Evolutionary conservation across 1,284 basidiomycete species (phyloP), one percentile per base, ranked within the genome.

Genomic region (Heimioporus punctisporus): DNA sequence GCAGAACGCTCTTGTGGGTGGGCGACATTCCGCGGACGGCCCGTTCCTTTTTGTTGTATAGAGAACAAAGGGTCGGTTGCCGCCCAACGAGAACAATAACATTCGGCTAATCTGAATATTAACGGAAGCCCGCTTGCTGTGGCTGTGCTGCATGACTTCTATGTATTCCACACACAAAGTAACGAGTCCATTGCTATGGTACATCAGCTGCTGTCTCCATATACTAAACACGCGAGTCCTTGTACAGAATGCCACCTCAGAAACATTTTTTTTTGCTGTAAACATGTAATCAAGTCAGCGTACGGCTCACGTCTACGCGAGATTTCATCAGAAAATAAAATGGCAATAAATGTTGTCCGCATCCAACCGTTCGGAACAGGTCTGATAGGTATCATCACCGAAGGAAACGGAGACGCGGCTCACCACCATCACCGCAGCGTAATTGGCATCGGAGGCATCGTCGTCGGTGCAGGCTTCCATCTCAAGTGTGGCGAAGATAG

Each of bases 401-500:
- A 50, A 25, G 30, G 46, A 48, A 26, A 26, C 34, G 45, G 31
- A 51, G 2, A 27, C n/a, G 21, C n/a, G 1, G 60, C 68, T 71
- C 55, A 72, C 67, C 57, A 46, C 14, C 24, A 53, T 72, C 57
- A 72, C 26, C 60, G 57, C 31, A 76, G 58, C 3, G 60, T 55
- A 45, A 75, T 55, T 9, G 65, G 64, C 64, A 80, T 68, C 6
- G 86, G 84, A 2, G 86, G 86, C 70, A 84, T 74, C 23, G 85
- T 75, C 0, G 88, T 87, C 2, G 82, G 77, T 9, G 76, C 59
- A 19, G 78, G 81, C 56, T 61, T 76, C 81, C 82, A 87, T 57
- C 76, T 78, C 55, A 73, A 62, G 51, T 75, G 71, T 10, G 78
- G 72, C 9, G 83, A 81, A 26, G 81, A 77, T 6, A 76, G 75